A percentile compares a stretch with the other conserved stretches of the same genome.
These are phyloP conservation scores for Xylaria sp. DNA, from an alignment of 2,329 filamentous ascomycete species.

Conservation along the genomic window DNA sequence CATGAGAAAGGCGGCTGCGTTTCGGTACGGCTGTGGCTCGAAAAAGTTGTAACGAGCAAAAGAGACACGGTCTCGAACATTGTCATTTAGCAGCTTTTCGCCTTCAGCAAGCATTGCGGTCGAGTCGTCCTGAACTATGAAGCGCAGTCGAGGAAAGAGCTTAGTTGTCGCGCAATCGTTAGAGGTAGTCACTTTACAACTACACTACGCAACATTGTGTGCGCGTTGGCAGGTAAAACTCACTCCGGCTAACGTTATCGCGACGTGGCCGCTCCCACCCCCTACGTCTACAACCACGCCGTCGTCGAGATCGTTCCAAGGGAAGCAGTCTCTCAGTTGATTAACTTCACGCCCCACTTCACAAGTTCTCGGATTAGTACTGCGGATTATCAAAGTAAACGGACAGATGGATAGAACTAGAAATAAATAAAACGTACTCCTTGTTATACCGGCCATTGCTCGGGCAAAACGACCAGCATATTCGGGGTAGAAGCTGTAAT, in stretches of 20 bases:
- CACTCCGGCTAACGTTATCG: slow-evolving; percentile 21
- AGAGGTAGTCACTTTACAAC: too few relatives aligned
- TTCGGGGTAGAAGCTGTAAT: slow-evolving; percentile 7
- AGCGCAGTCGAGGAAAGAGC: slow-evolving; percentile 16
- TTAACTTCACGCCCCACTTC: slow-evolving; percentile 18
- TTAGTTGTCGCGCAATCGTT: neutral
- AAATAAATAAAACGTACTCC: slow-evolving; percentile 14
- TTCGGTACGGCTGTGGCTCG: slow-evolving; percentile 30
- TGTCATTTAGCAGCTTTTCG: slow-evolving; percentile 13
- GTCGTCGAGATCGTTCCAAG: slow-evolving; percentile 18
- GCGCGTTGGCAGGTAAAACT: too few relatives aligned
- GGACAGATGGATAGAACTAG: too few relatives aligned
- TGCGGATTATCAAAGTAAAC: neutral
- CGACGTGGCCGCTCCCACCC: slow-evolving; percentile 29
- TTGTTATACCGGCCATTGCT: slow-evolving; percentile 26
- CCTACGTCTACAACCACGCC: slow-evolving; percentile 29
- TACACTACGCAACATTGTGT: too few relatives aligned
- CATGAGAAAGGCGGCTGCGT: slow-evolving; percentile 32
- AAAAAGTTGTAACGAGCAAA: slow-evolving; percentile 37
- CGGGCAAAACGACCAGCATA: slow-evolving; percentile 21
- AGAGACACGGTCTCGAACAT: slow-evolving; percentile 24
- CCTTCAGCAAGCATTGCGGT: slow-evolving; percentile 32
- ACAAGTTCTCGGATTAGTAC: neutral
- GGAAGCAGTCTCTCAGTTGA: slow-evolving; percentile 20
- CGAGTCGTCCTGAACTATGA: slow-evolving; percentile 35